These are phyloP conservation scores for Helenozyma baotianmanensis DNA, from an alignment of 805 yeast species.

Conservation along the genomic window DNA sequence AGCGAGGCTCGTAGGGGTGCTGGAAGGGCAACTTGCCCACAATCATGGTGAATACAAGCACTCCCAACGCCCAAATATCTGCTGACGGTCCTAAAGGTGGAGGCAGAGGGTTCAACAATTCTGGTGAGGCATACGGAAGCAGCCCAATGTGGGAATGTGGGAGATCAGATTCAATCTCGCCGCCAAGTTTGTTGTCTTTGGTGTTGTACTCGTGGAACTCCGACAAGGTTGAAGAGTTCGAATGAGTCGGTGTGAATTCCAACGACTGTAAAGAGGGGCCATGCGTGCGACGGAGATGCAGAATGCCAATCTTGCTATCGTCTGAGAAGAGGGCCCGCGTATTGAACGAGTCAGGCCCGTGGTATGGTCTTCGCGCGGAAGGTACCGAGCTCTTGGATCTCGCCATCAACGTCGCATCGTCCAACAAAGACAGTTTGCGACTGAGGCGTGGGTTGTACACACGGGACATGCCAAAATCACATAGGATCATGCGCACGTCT, in stretches of 20 bases:
- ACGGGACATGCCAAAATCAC: slow-evolving; percentile 87
- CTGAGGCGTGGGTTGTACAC: slow-evolving; percentile 26
- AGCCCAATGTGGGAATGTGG: slow-evolving; percentile 81
- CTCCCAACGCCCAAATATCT: slow-evolving; percentile 92
- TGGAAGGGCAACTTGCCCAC: slow-evolving; percentile 77
- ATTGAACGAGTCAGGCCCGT: slow-evolving; percentile 26
- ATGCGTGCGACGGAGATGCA: slow-evolving; percentile 20
- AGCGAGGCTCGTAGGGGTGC: slow-evolving; percentile 77
- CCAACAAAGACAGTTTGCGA: slow-evolving; percentile 17
- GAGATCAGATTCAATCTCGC: slow-evolving; percentile 33
- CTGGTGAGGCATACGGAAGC: slow-evolving; percentile 90
- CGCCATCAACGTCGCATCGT: slow-evolving; percentile 15
- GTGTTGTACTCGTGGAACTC: slow-evolving; percentile 13
- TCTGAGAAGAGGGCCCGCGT: slow-evolving; percentile 22
- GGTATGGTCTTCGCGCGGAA: slow-evolving; percentile 30
- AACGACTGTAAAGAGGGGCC: slow-evolving; percentile 34
- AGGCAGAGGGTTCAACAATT: slow-evolving; percentile 61
- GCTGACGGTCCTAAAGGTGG: slow-evolving; percentile 60
- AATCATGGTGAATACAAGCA: slow-evolving; percentile 65
- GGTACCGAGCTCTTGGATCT: slow-evolving; percentile 33
- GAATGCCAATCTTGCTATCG: slow-evolving; percentile 31
- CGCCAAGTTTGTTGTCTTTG: slow-evolving; percentile 7
- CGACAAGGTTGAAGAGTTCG: slow-evolving; percentile 5
- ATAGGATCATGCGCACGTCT: slow-evolving; percentile 53
- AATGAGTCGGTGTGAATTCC: slow-evolving; percentile 25